Conservation (phyloP, 805 yeast species). For the Metschnikowia dekortorum region DNA sequence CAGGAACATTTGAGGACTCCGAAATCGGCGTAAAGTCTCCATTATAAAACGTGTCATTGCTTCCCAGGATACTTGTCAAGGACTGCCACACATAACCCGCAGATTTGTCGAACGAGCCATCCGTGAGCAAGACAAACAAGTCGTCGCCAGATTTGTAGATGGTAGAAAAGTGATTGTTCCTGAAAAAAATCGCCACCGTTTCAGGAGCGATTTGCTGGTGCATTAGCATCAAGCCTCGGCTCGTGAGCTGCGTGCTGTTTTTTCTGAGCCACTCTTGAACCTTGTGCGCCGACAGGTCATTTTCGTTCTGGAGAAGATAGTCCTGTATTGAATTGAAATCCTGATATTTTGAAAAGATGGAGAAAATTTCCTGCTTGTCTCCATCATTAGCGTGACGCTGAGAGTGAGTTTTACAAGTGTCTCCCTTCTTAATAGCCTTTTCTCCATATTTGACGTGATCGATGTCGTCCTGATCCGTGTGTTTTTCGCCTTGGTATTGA, state of each 20-base stretch:
- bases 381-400: slow-evolving; percentile 17
- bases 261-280: slow-evolving; percentile 43
- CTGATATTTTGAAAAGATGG: slow-evolving; percentile 20
- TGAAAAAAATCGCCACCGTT: slow-evolving; percentile 66
- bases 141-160: slow-evolving; percentile 47
- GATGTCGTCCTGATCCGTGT: no score
- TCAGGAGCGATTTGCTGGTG: slow-evolving; percentile 44
- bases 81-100: slow-evolving; percentile 75
- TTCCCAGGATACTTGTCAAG: slow-evolving; percentile 61
- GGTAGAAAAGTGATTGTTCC: slow-evolving; percentile 88
- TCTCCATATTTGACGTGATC: no score
- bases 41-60: slow-evolving; percentile 62
- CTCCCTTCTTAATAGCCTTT: no score
- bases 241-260: slow-evolving; percentile 74
- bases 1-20: slow-evolving; percentile 18
- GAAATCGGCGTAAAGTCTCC: slow-evolving; percentile 57
- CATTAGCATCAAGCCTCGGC: slow-evolving; percentile 53
- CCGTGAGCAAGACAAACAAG: slow-evolving; percentile 69
- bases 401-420: no score
- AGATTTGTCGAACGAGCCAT: slow-evolving; percentile 51
- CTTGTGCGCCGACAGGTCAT: slow-evolving; percentile 13
- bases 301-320: slow-evolving; percentile 33
- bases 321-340: slow-evolving; percentile 57
- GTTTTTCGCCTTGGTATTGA: no score
- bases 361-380: neutral